A percentile compares a stretch with the other conserved stretches of the same genome.
phyloP scores from a whole-genome alignment of 441 rosid genomes.

The Gossypium trilobum region DNA sequence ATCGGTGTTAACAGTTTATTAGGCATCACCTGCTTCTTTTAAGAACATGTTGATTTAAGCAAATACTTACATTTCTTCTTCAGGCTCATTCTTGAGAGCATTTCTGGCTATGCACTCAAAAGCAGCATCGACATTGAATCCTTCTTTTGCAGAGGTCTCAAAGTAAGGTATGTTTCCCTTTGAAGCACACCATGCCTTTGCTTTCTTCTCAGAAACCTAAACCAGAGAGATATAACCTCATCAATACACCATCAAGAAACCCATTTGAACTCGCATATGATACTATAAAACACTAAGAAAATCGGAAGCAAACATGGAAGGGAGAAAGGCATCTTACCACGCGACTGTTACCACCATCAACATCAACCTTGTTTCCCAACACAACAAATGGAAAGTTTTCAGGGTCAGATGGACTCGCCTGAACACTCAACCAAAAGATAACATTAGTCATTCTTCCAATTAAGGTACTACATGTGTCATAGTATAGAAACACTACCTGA shows the following conservation, averaged over 20 bases:
- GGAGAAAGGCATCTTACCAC: conserved; percentile 37
- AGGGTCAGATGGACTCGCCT: conserved; percentile 85
- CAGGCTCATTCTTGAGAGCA: conserved; percentile 70
- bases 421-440: conserved; percentile 12
- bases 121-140: conserved; percentile 67
- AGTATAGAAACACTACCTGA: conserved; percentile 36
- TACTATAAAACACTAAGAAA: neutral
- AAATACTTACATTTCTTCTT: conserved; percentile 59
- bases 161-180: conserved; percentile 70
- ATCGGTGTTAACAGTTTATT: neutral
- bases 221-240: neutral
- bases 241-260: neutral
- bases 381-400: conserved; percentile 81
- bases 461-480: neutral
- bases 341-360: conserved; percentile 60
- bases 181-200: conserved; percentile 74
- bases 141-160: conserved; percentile 75
- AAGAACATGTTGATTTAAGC: neutral
- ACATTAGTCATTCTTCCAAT: conserved; percentile 1
- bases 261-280: neutral
- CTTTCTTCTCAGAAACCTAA: conserved; percentile 71
- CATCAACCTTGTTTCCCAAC: conserved; percentile 68
- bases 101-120: conserved; percentile 62
- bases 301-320: neutral
- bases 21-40: neutral